A percentile compares a stretch with the other conserved stretches of the same genome.
Conservation (phyloP, 75 land plant genomes). For the Cupressus sempervirens region DNA sequence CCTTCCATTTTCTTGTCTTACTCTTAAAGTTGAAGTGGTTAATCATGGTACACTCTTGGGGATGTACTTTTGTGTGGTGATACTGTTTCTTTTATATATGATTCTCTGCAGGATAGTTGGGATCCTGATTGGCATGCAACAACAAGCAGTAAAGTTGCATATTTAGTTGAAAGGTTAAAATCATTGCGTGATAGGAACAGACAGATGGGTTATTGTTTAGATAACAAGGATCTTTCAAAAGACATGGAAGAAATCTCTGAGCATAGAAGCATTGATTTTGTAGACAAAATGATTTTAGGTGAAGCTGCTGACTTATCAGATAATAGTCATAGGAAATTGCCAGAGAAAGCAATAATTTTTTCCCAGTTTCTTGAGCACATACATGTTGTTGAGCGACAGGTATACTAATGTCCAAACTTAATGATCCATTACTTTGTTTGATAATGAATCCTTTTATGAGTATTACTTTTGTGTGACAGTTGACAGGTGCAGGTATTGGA, state of each 20-base stretch:
- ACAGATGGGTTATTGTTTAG: slow-evolving; percentile 13
- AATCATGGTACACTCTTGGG: neutral
- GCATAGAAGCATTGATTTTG: neutral
- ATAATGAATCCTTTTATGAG: neutral
- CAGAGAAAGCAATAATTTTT: slow-evolving; percentile 85
- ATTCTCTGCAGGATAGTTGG: slow-evolving; percentile 71
- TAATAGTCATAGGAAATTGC: slow-evolving; percentile 9
- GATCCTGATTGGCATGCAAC: slow-evolving; percentile 99
- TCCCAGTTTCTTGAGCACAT: slow-evolving; percentile 99
- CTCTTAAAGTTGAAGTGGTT: neutral
- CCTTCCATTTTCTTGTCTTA: neutral
- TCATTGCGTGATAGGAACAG: slow-evolving; percentile 40
- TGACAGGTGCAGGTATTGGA: slow-evolving; percentile 70
- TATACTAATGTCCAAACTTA: slow-evolving; percentile 17
- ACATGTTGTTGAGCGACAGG: slow-evolving; percentile 93
- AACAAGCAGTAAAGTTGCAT: slow-evolving; percentile 92
- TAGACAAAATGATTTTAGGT: neutral
- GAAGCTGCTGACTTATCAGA: neutral
- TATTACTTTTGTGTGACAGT: slow-evolving; percentile 31
- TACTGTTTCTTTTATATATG: slow-evolving; percentile 5
- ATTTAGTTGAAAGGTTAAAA: slow-evolving; percentile 64
- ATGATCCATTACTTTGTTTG: neutral
- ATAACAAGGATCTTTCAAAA: neutral
- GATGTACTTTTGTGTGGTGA: neutral
- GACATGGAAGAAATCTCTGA: neutral